Conservation (phyloP, 225 moss, liverwort and hornwort genomes). For the Pseudisothecium myosuroides region DNA sequence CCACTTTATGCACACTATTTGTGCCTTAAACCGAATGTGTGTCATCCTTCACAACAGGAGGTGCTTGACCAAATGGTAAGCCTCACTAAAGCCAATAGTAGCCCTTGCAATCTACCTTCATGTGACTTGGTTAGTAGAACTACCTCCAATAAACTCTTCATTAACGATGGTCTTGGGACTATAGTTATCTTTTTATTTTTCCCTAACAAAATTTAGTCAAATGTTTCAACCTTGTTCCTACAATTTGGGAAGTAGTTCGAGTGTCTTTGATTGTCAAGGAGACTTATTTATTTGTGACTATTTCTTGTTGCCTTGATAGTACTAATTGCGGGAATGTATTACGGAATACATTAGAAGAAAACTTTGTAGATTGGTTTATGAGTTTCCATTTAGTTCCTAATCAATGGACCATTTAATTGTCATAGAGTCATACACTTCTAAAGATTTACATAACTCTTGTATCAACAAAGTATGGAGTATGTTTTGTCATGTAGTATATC, state of each 20-base stretch:
- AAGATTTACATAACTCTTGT: not conserved
- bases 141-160: not conserved
- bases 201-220: not conserved
- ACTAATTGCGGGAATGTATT: not conserved
- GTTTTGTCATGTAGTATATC: not conserved
- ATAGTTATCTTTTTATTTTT: too few relatives aligned
- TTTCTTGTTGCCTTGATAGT: not conserved
- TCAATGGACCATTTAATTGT: not conserved
- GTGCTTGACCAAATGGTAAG: constrained; percentile 53
- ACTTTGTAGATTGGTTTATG: not conserved
- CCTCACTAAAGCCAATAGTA: not conserved
- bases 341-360: not conserved
- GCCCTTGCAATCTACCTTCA: not conserved
- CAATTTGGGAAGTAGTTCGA: not conserved
- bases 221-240: too few relatives aligned
- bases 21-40: constrained; percentile 40
- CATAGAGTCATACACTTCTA: not conserved
- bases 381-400: not conserved
- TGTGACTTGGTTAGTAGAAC: not conserved
- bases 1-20: constrained; percentile 78
- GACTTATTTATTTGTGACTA: not conserved
- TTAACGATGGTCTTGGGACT: not conserved
- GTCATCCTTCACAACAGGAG: constrained; percentile 63
- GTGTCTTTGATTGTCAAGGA: not conserved
- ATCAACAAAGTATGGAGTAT: not conserved